These are phyloP conservation scores for Aphanomyces cochlioides DNA, from an alignment of 352 stramenopile species.

Conservation along the genomic window DNA sequence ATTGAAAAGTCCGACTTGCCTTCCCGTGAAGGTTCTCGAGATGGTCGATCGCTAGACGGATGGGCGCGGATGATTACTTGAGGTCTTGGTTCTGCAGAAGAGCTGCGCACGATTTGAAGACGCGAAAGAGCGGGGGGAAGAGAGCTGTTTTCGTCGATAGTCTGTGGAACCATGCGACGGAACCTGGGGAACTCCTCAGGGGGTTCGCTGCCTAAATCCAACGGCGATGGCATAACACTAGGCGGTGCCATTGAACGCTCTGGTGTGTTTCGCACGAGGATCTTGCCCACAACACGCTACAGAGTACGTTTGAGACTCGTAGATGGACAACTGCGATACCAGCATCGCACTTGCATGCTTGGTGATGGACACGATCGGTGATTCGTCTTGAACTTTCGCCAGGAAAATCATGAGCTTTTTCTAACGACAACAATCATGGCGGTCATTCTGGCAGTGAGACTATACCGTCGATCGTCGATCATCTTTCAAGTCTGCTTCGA, in stretches of 20 bases:
- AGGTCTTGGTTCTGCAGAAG: constrained; percentile 36
- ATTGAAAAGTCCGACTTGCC: constrained; percentile 8
- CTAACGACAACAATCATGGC: background rate
- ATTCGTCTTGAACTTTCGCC: constrained; percentile 70
- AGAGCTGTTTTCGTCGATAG: constrained; percentile 30
- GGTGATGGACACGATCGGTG: constrained; percentile 66
- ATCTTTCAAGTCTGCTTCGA: constrained; percentile 64
- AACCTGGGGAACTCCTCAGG: background rate
- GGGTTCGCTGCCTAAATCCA: constrained; percentile 25
- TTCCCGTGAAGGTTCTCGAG: background rate
- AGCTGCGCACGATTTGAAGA: constrained; percentile 63
- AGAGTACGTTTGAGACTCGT: background rate
- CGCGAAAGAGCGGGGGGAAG: constrained; percentile 33
- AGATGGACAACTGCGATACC: constrained; percentile 26
- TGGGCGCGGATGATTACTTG: constrained; percentile 16
- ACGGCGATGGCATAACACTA: constrained; percentile 12
- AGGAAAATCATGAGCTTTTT: constrained; percentile 74
- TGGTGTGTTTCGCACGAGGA: constrained; percentile 22
- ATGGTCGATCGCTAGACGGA: background rate
- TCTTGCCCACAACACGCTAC: constrained; percentile 30
- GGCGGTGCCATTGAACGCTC: background rate
- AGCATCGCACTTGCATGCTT: constrained; percentile 70
- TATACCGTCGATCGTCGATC: constrained; percentile 54
- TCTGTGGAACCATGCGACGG: constrained; percentile 17
- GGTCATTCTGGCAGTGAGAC: background rate